Base-by-base conservation (phyloP, 495 filamentous ascomycete species). In the Podospora sp. region DNA sequence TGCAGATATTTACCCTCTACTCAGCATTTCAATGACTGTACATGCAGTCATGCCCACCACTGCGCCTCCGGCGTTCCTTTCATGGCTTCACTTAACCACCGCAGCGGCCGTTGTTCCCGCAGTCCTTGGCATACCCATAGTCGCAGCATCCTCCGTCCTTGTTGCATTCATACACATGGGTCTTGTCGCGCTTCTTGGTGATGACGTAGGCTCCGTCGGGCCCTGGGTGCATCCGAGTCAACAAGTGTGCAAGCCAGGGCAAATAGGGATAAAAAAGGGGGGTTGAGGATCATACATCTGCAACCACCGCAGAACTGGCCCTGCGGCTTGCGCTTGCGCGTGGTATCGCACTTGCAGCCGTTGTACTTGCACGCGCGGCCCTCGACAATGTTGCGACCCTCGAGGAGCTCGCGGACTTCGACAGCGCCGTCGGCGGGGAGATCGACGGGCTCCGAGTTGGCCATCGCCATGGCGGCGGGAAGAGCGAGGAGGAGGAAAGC, bases 91-190 rank as follows among this genome's bases (percentile, higher is more conserved):
- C 29, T 33, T 33, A 33, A 33, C 29, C 29, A 57, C 55, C 55
- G 25, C 55, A 57, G 12, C 55, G 55, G 12, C 55, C 55, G 6
- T 18, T 18, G 22, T 26, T 57, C 7, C 25, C 55, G 25, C 55
- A 57, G 24, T 57, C 55, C 55, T 57, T 57, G 55, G 55, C 55
- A 29, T 18, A 26, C 16, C 55, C 55, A 57, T 57, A 57, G 55
- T 57, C 55, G 55, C 55, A 57, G 55, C 55, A 57, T 6, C 22
- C 22, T 29, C 55, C 55, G 14, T 6, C 29, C 14, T 16, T 6
- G 25, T 57, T 57, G 55, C 55, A 57, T 22, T 57, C 55, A 16
- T 57, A 57, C 22, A 57, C 55, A 22, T 57, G 55, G 55, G 16
- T n/a, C 14, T 26, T 18, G 16, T 18, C 49, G 12, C 55, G 55